phyloP scores from a whole-genome alignment of 1,139 yeast genomes.

The Hyphopichia fennica region DNA sequence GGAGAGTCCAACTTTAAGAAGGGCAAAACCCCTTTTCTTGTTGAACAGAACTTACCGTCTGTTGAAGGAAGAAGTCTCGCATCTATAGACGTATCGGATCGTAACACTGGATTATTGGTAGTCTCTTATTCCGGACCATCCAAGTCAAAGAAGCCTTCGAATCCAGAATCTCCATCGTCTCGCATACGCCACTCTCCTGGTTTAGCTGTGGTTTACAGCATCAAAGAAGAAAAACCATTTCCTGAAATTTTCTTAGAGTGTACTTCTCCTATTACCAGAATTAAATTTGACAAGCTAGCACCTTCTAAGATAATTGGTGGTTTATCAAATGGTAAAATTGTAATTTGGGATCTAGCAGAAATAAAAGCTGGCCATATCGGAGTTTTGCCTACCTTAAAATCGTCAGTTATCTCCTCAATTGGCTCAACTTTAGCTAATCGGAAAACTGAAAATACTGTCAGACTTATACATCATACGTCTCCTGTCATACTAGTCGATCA shows the following conservation, averaged over 20 bases:
- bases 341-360: slow-evolving; percentile 37
- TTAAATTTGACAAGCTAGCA: slow-evolving; percentile 37
- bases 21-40: neutral
- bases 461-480: slow-evolving; percentile 7
- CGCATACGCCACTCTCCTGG: slow-evolving; percentile 22
- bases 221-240: slow-evolving; percentile 13
- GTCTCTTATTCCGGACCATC: slow-evolving; percentile 16
- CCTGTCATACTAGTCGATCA: slow-evolving; percentile 6
- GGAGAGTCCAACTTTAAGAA: slow-evolving; percentile 19
- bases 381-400: slow-evolving; percentile 2
- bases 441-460: neutral
- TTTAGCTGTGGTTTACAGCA: slow-evolving; percentile 37
- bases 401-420: slow-evolving; percentile 2
- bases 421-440: slow-evolving; percentile 4
- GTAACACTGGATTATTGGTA: slow-evolving; percentile 33
- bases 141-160: neutral
- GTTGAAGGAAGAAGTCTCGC: slow-evolving; percentile 1
- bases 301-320: slow-evolving; percentile 37
- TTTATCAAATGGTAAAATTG: slow-evolving; percentile 34
- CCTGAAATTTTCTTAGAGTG: slow-evolving; percentile 53
- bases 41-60: slow-evolving; percentile 1
- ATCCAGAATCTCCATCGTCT: neutral
- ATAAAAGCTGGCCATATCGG: neutral
- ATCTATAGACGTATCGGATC: neutral
- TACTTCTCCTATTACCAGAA: slow-evolving; percentile 42